Conservation (phyloP, 2,329 filamentous ascomycete species). For the Pseudonectria buxi region DNA sequence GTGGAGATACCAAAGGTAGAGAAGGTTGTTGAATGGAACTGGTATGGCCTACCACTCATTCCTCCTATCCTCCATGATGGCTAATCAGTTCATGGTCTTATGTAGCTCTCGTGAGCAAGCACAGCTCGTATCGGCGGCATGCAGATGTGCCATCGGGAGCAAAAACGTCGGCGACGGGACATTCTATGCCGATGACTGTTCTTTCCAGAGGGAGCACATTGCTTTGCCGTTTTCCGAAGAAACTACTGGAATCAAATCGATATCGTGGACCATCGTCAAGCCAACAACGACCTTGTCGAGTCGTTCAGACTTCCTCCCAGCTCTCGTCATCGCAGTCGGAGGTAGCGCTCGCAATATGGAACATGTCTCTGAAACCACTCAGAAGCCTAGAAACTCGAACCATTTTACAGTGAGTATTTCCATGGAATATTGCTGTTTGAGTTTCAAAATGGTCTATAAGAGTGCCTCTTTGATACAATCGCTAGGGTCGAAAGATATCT, state of each 20-base stretch:
- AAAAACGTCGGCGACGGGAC: conserved; percentile 8
- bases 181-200: conserved; percentile 7
- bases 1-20: conserved; percentile 9
- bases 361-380: conserved; percentile 14
- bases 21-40: conserved; percentile 10
- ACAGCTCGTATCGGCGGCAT: conserved; percentile 13
- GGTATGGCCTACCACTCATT: conserved; percentile 1
- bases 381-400: conserved; percentile 1
- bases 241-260: conserved; percentile 7
- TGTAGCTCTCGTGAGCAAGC: conserved; percentile 9
- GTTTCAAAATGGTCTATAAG: not conserved
- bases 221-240: conserved; percentile 6
- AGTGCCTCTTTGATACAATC: conserved; percentile 1
- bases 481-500: conserved; percentile 1
- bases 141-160: conserved; percentile 12
- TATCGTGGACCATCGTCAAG: conserved; percentile 11
- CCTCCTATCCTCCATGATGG: not conserved
- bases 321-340: conserved; percentile 14
- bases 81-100: not conserved
- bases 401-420: conserved; percentile 13
- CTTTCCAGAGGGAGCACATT: conserved; percentile 6
- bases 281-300: not conserved
- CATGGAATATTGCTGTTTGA: not conserved
- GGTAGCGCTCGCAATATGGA: conserved; percentile 19
- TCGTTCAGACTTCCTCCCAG: conserved; percentile 5